phyloP scores from a whole-genome alignment of 1,284 basidiomycete genomes.

The Coniferiporia sulphurascens region DNA sequence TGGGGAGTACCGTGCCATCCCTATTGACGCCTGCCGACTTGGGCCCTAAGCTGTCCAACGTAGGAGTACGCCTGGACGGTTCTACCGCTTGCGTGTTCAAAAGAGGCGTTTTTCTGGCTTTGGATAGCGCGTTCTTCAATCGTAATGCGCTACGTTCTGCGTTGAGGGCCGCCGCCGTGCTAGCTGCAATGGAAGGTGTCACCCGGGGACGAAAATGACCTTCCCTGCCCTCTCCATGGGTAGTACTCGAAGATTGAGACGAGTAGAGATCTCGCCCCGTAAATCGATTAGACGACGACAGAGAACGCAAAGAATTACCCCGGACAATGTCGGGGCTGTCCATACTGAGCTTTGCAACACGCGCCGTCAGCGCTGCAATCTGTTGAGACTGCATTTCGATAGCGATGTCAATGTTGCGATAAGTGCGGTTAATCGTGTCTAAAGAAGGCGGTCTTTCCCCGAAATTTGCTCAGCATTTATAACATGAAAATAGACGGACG shows the following conservation, averaged over 20 bases:
- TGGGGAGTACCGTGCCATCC: neutral
- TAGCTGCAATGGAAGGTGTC: conserved; percentile 60
- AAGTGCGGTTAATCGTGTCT: conserved; percentile 79
- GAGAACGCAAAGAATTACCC: neutral
- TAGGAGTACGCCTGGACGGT: conserved; percentile 36
- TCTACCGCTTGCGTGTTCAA: conserved; percentile 51
- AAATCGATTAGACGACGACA: neutral
- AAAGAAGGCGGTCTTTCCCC: conserved; percentile 66
- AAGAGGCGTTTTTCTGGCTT: conserved; percentile 55
- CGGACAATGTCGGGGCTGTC: conserved; percentile 21
- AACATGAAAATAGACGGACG: neutral
- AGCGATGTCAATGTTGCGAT: conserved; percentile 74
- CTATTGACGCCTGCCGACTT: conserved; percentile 13
- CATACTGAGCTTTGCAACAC: conserved; percentile 52
- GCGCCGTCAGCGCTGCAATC: conserved; percentile 48
- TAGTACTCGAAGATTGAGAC: neutral
- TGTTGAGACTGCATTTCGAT: conserved; percentile 60
- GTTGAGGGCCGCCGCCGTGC: conserved; percentile 73
- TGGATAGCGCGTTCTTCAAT: conserved; percentile 64
- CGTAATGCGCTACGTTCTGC: conserved; percentile 67
- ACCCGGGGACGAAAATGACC: conserved; percentile 35
- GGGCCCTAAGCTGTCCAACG: conserved; percentile 34
- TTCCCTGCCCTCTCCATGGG: conserved; percentile 25
- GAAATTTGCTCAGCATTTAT: conserved; percentile 1
- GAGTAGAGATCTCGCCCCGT: neutral